Evolutionary conservation across 371 early-diverging fungal species (phyloP), one percentile per base, ranked within the genome.

Genomic region (Mucor racemosus): DNA sequence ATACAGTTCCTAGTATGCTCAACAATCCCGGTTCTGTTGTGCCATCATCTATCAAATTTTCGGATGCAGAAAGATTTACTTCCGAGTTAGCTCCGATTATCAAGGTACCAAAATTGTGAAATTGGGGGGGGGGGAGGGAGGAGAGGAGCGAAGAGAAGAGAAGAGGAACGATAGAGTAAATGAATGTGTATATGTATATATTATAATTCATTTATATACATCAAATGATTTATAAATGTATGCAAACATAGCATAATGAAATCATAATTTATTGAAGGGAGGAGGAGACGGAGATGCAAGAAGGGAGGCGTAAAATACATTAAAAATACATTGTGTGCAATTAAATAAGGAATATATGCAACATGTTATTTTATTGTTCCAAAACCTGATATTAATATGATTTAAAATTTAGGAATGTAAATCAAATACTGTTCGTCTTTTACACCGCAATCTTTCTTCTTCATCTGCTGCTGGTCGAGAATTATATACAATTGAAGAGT

Each of bases 401-500:
- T 26, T 26, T 26, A 26, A 26, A 26, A 26, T 39, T 17, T 21
- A 38, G 31, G 58, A 60, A 13, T 61, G 41, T 60, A 13, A 42
- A 17, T 59, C 64, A 31, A 38, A 48, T 38, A 44, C 39, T 7
- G 11, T 39, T 58, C 53, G 38, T 21, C 42, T 46, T 50, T 58
- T 46, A 15, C 31, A 42, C 8, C 39, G 38, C 19, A 41, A 10
- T 31, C 46, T 11, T 8, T 35, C 9, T n/a, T 44, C 34, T 40
- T 21, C 53, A 11, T 19, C 53, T 53, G 31, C 31, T 53, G 53
- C 26, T 26, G 31, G 33, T 46, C 62, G 65, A 14, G 55, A 36
- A 2, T 21, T 70, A 33, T 65, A 70, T 53, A 65, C 62, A 5
- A 70, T 70, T 15, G 53, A 44, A 33, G 71, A 70, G 44, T 40